phyloP scores from a whole-genome alignment of 306 rosid genomes.

The Quercus rubra region DNA sequence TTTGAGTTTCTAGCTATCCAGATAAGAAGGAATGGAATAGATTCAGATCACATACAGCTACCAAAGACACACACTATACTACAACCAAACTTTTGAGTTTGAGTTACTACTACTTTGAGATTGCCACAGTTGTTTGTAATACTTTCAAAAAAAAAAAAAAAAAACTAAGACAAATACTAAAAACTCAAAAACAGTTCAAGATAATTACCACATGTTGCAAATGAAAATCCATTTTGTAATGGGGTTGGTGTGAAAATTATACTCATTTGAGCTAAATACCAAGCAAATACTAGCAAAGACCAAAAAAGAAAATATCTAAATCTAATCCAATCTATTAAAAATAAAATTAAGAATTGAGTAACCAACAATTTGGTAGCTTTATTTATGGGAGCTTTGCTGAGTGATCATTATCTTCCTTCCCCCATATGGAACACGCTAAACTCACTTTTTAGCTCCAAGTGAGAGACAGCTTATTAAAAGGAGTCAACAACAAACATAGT shows the following conservation, averaged over 20 bases:
- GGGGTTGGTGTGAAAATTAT: slow-evolving; percentile 14
- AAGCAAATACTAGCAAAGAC: not conserved
- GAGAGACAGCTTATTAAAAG: no score
- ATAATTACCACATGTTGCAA: slow-evolving; percentile 42
- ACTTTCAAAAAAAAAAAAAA: not conserved
- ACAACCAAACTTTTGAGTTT: slow-evolving; percentile 27
- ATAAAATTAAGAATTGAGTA: not conserved
- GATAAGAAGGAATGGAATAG: slow-evolving; percentile 37
- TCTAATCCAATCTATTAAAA: not conserved
- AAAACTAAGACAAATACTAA: not conserved
- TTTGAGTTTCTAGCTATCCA: slow-evolving; percentile 25
- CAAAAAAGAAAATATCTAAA: not conserved
- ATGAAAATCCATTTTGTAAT: slow-evolving; percentile 18
- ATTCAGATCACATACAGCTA: slow-evolving; percentile 50
- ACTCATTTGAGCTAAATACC: slow-evolving; percentile 6
- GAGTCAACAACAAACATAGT: no score
- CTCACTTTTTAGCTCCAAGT: not conserved
- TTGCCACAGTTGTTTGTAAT: not conserved
- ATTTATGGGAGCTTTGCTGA: slow-evolving; percentile 35
- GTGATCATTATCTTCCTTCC: slow-evolving; percentile 18
- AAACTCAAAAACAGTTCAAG: slow-evolving; percentile 21
- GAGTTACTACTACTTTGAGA: slow-evolving; percentile 22
- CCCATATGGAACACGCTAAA: no score
- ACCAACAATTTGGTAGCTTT: slow-evolving; percentile 26
- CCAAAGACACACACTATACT: slow-evolving; percentile 15